Conservation (phyloP, 352 stramenopile species). For the Pythium aquatile region DNA sequence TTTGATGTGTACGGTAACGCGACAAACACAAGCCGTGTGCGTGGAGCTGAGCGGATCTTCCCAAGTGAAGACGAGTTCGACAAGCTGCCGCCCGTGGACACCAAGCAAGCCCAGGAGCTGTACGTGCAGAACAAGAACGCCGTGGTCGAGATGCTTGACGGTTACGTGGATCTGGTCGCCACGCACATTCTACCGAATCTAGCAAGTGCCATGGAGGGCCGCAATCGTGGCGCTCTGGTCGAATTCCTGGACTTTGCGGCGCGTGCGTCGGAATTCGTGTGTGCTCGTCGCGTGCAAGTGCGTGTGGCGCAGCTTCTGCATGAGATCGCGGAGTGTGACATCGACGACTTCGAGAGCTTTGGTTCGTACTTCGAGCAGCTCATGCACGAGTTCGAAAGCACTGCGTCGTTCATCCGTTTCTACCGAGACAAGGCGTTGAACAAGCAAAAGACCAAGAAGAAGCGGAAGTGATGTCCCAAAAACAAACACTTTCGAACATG, state of each 20-base stretch:
- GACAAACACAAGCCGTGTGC: constrained; percentile 4
- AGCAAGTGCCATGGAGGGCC: constrained; percentile 29
- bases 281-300: constrained; percentile 61
- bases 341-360: constrained; percentile 45
- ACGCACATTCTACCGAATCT: constrained; percentile 55
- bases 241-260: constrained; percentile 69
- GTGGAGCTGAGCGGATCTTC: constrained; percentile 36
- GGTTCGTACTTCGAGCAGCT: constrained; percentile 21
- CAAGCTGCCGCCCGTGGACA: constrained; percentile 58
- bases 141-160: constrained; percentile 69
- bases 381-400: constrained; percentile 33
- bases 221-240: constrained; percentile 50
- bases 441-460: constrained; percentile 28
- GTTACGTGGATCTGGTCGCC: constrained; percentile 54
- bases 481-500: constrained; percentile 19
- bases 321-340: constrained; percentile 46
- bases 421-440: constrained; percentile 29
- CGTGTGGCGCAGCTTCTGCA: constrained; percentile 58
- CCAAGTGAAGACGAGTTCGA: constrained; percentile 51
- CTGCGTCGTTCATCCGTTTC: constrained; percentile 38
- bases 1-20: constrained; percentile 38
- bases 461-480: constrained; percentile 8
- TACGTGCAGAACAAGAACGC: constrained; percentile 64
- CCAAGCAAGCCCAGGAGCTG: constrained; percentile 42
- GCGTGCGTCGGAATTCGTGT: constrained; percentile 68